These are phyloP conservation scores for Colletotrichum salicis DNA, from an alignment of 2,329 filamentous ascomycete genomes.

Conservation along the genomic window DNA sequence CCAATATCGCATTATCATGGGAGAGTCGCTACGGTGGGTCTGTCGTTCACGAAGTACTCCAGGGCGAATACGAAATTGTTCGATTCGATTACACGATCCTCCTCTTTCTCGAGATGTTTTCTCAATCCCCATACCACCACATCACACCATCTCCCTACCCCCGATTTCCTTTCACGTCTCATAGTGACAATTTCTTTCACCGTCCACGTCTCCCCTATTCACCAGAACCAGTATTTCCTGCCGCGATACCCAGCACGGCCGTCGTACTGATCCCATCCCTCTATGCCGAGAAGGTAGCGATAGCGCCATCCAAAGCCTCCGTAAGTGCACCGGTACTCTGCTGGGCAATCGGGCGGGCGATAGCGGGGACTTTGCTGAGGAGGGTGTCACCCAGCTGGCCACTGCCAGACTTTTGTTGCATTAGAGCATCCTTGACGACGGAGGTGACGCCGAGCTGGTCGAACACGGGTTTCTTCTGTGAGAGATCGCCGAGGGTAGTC, in stretches of 20 bases:
- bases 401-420: slow-evolving; percentile 23
- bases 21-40: not conserved
- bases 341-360: slow-evolving; percentile 30
- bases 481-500: slow-evolving; percentile 29
- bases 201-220: not conserved
- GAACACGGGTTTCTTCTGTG: slow-evolving; percentile 29
- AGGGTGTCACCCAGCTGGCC: slow-evolving; percentile 12
- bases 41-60: not conserved
- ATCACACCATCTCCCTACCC: not conserved
- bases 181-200: not conserved
- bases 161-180: not conserved
- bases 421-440: slow-evolving; percentile 15
- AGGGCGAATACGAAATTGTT: slow-evolving; percentile 13
- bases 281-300: slow-evolving; percentile 18
- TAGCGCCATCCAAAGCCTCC: slow-evolving; percentile 23
- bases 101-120: not conserved
- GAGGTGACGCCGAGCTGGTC: slow-evolving; percentile 29
- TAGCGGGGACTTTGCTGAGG: slow-evolving; percentile 25
- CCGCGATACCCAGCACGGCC: slow-evolving; percentile 23
- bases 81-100: slow-evolving; percentile 20
- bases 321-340: slow-evolving; percentile 27
- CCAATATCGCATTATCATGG: not conserved
- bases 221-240: not conserved
- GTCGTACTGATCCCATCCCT: not conserved
- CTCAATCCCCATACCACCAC: not conserved